Evolutionary conservation across 2,329 filamentous ascomycete genomes (phyloP).

Genomic region (Tolypocladium ovalisporum): DNA sequence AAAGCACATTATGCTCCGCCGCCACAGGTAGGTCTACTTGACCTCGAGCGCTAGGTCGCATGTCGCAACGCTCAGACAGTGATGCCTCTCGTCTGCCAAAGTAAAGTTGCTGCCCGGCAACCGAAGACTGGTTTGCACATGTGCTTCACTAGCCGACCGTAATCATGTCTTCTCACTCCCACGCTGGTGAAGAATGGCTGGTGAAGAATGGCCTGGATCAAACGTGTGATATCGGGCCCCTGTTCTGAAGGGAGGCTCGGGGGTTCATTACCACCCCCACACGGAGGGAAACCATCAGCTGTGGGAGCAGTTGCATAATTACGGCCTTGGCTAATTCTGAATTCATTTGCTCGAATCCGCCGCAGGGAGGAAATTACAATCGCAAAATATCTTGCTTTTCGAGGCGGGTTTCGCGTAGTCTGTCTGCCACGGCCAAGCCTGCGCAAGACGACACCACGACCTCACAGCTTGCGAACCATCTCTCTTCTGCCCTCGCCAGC

Average conservation of each 20-base stretch:
- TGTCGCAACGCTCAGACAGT: not conserved
- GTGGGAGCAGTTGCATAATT: too few species aligned
- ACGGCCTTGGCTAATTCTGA: too few species aligned
- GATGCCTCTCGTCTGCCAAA: not conserved
- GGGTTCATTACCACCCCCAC: not conserved
- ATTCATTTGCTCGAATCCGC: not conserved
- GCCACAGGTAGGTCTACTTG: not conserved
- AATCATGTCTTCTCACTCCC: not conserved
- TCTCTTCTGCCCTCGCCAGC: not conserved
- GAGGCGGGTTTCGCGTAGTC: not conserved
- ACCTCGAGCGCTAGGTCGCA: not conserved
- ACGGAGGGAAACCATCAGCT: not conserved
- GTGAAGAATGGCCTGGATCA: not conserved
- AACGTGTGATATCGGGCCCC: not conserved
- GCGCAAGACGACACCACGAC: not conserved
- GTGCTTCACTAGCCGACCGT: not conserved
- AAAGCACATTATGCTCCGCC: not conserved
- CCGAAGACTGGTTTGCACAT: not conserved
- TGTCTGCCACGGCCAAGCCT: too few species aligned
- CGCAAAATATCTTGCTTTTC: not conserved
- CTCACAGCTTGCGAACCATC: not conserved
- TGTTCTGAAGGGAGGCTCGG: not conserved
- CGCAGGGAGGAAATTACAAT: not conserved
- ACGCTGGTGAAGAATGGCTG: not conserved
- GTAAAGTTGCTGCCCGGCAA: not conserved